Percentiles rank a stretch among this genome's conserved stretches.
Evolutionary conservation across 2,329 filamentous ascomycete genomes (phyloP).

Genomic region (Setomelanomma holmii): DNA sequence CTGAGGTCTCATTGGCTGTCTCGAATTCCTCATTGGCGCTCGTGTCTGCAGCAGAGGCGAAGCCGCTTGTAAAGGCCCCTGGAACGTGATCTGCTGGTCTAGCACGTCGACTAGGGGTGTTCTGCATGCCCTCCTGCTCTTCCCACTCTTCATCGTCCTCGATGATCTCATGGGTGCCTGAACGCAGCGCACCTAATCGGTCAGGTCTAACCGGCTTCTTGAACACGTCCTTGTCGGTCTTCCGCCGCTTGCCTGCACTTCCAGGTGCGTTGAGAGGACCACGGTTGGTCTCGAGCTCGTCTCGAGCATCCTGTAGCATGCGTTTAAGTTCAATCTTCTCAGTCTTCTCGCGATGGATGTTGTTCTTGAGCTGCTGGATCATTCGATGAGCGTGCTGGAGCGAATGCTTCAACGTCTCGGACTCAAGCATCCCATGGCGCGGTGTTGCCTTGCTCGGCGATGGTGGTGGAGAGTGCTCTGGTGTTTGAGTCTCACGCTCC

Average conservation of each 20-base stretch:
- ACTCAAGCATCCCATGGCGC: constrained; percentile 88
- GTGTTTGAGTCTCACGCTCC: constrained; percentile 70
- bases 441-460: constrained; percentile 93
- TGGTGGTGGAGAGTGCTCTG: constrained; percentile 87
- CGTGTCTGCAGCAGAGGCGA: constrained; percentile 44
- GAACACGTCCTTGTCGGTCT: constrained; percentile 65
- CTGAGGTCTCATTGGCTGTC: constrained; percentile 75
- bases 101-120: constrained; percentile 61
- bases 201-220: constrained; percentile 80
- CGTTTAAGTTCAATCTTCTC: constrained; percentile 96
- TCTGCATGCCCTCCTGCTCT: constrained; percentile 69
- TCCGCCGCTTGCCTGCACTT: constrained; percentile 62
- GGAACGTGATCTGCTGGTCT: constrained; percentile 33
- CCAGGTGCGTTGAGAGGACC: constrained; percentile 56
- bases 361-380: constrained; percentile 93
- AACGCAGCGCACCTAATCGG: constrained; percentile 76
- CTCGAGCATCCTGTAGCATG: constrained; percentile 91
- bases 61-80: constrained; percentile 40
- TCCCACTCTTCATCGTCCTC: constrained; percentile 83
- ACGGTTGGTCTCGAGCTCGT: constrained; percentile 79
- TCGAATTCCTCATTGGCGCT: constrained; percentile 73
- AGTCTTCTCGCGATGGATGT: constrained; percentile 96
- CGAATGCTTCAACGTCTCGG: constrained; percentile 93
- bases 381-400: constrained; percentile 93
- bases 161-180: constrained; percentile 76